Evolutionary conservation across 140 eudicot genomes (phyloP), one percentile per base, ranked within the genome.

Genomic region (Anethum foeniculum): DNA sequence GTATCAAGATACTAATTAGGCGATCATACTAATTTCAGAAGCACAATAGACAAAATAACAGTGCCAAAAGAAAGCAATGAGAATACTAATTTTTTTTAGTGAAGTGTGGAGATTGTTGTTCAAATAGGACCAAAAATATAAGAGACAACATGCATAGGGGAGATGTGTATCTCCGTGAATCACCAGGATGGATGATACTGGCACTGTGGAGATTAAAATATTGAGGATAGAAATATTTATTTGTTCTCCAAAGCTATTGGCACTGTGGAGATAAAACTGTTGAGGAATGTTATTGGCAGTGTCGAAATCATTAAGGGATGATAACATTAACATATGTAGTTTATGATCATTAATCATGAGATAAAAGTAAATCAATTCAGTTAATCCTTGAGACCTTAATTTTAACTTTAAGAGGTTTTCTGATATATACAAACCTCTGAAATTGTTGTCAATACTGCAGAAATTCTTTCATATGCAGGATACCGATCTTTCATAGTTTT

Each of bases 381-480:
- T 13, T 15, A 5, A 7, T 69, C 28, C 18, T 36, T 41, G 21
- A 28, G 4, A 67, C 34, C 8, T 39, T 11, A 21, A 43, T 6
- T 39, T 74, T n/a, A 7, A 15, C 47, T 25, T n/a, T 3, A 23
- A n/a, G 77, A 44, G 30, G 54, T 44, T 41, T 43, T 25, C 30
- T 12, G 36, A 41, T 39, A n/a, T 43, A n/a, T 39, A 74, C 78
- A 43, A 12, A 96, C 97, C 99, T 95, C 98, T 62, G 98, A 95
- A 74, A 95, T 82, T 64, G 99, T 92, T 71, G 99, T 95, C 76
- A 95, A 81, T 30, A 95, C 90, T 30, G 99, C 99, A 83, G 91
- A 88, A 30, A 95, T 91, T 25, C 93, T 85, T n/a, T 87, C 84
- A 85, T 89, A 95, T 67, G 99, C 99, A 78, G 99, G 99, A 86